Evolutionary conservation across 371 early-diverging fungal species (phyloP), one percentile per base, ranked within the genome.

Genomic region (Saksenaea oblongispora): DNA sequence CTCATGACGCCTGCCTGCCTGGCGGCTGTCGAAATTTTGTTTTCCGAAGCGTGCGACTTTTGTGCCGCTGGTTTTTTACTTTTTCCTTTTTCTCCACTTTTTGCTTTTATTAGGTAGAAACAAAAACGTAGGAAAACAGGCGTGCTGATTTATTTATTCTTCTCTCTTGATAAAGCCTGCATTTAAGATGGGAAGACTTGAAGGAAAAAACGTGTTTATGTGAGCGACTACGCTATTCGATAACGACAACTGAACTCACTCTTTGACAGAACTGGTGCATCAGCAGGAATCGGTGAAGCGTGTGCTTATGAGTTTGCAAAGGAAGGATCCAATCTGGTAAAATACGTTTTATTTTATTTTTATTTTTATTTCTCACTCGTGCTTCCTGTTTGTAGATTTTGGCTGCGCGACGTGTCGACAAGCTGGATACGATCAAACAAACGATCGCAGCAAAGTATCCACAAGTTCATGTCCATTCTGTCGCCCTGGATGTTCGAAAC

Each of bases 251-350:
- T 14, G 59, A 62, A 31, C 54, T 53, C 39, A 44, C 58, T 17
- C 61, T 64, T 14, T 14, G 56, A 3, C 65, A 91, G 91, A 59
- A 95, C 96, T n/a, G 97, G 98, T n/a, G 96, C 97, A 18, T 88
- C 89, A 8, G 84, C 95, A 5, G 97, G 96, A 41, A 96, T 97
- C 59, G 97, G 97, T 58, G 88, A 88, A 59, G 91, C 93, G 8
- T 87, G 86, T 64, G 95, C 97, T 8, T 77, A 84, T 42, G 91
- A 92, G 65, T 98, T 94, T 76, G 97, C 97, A 17, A 79, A 80
- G 14, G 87, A 84, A 28, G 93, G 93, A 34, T 84, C 91, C 58
- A 86, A 95, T 69, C 68, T 97, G 64, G 87, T 86, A 80, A 54
- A 64, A 55, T 10, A n/a, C 9, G 17, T 4, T 4, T 2, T 14